phyloP scores from a whole-genome alignment of 805 yeast species.

The Myxozyma sirexii region DNA sequence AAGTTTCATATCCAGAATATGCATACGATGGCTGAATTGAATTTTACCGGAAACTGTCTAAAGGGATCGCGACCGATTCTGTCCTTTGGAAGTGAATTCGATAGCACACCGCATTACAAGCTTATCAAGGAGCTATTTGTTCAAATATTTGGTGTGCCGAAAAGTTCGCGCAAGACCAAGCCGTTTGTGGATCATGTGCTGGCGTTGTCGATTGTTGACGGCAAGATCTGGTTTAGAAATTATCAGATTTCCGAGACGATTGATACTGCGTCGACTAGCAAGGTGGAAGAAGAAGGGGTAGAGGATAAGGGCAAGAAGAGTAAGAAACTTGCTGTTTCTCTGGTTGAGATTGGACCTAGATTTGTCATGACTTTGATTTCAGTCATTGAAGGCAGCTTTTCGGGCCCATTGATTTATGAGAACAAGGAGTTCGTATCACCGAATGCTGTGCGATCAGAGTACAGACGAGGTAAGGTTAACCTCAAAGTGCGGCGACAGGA shows the following conservation, averaged over 20 bases:
- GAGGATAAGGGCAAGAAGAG: slow-evolving; percentile 37
- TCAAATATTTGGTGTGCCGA: slow-evolving; percentile 94
- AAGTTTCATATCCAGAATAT: slow-evolving; percentile 91
- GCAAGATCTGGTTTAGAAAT: slow-evolving; percentile 93
- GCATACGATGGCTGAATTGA: slow-evolving; percentile 93
- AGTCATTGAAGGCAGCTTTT: slow-evolving; percentile 92
- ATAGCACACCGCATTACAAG: slow-evolving; percentile 64
- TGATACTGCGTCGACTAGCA: slow-evolving; percentile 42
- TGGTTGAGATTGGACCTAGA: slow-evolving; percentile 96
- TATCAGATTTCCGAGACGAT: slow-evolving; percentile 80
- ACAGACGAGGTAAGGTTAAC: slow-evolving; percentile 75
- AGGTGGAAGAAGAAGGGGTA: slow-evolving; percentile 50
- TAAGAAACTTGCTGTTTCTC: slow-evolving; percentile 61
- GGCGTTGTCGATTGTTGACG: slow-evolving; percentile 90
- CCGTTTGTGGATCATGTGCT: slow-evolving; percentile 95
- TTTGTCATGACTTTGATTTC: slow-evolving; percentile 90
- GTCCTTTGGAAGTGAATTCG: slow-evolving; percentile 83
- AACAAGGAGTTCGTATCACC: slow-evolving; percentile 97
- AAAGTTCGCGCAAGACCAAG: slow-evolving; percentile 84
- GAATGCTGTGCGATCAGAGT: slow-evolving; percentile 88
- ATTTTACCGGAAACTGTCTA: slow-evolving; percentile 94
- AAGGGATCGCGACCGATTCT: slow-evolving; percentile 93
- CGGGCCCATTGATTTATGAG: slow-evolving; percentile 96
- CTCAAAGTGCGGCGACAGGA: slow-evolving; percentile 78
- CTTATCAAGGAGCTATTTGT: slow-evolving; percentile 80